These are phyloP conservation scores for Saccharum officinarum DNA, from an alignment of 176 grass and related monocot genomes.

Conservation along the genomic window DNA sequence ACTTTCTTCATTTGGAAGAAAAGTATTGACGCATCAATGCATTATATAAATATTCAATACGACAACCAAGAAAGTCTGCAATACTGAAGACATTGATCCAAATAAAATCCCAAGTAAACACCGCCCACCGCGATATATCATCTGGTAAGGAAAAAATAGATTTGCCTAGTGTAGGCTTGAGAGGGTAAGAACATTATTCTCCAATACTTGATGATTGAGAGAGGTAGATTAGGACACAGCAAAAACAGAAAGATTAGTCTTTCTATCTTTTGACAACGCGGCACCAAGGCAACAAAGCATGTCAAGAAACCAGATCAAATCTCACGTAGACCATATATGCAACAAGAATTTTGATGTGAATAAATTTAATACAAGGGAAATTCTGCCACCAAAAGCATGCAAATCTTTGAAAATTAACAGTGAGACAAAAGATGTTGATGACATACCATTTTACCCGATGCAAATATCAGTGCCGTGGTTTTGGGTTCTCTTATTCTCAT, in stretches of 20 bases:
- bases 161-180: background rate
- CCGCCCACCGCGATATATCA: background rate
- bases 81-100: background rate
- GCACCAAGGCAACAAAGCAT: background rate
- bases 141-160: background rate
- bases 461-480: constrained; percentile 98
- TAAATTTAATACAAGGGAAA: background rate
- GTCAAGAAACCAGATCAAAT: background rate
- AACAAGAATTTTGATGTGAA: background rate
- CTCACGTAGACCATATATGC: background rate
- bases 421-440: constrained; percentile 2
- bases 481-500: constrained; percentile 99
- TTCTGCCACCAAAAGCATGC: background rate
- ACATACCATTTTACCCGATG: constrained; percentile 97
- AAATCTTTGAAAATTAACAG: background rate
- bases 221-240: background rate
- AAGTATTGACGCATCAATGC: background rate
- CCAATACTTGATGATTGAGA: background rate
- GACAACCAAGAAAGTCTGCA: background rate
- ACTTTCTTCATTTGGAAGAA: background rate
- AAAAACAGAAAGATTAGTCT: background rate
- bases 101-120: constrained; percentile 7
- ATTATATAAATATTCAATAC: background rate
- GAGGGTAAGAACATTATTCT: background rate
- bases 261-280: background rate